Percentiles rank a stretch among this genome's conserved stretches.
Conservation (phyloP, 169 alveolate genomes). For the Eimeria acervulina region DNA sequence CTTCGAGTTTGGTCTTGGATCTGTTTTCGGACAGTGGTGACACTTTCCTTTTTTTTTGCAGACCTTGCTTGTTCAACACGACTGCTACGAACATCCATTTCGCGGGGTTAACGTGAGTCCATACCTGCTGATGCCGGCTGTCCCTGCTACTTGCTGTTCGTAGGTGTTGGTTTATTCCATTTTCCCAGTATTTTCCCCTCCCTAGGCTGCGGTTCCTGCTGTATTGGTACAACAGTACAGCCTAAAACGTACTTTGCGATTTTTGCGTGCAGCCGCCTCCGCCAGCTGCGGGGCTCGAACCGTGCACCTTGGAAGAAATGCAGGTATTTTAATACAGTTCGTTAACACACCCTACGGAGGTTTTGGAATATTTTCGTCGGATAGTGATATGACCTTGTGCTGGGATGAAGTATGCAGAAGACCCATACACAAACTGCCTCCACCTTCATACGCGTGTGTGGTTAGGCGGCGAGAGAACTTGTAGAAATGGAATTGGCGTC, state of each 20-base stretch:
- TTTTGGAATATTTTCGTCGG: not conserved
- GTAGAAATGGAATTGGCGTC: constrained; percentile 46
- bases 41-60: not conserved
- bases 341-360: not conserved
- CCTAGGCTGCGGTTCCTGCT: not conserved
- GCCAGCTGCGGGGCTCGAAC: constrained; percentile 61
- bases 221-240: not conserved
- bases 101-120: constrained; percentile 70
- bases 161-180: not conserved
- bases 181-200: not conserved
- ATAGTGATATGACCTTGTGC: not conserved
- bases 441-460: not conserved
- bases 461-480: constrained; percentile 67
- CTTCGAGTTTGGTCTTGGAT: not conserved
- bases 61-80: constrained; percentile 74
- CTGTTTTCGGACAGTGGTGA: not conserved
- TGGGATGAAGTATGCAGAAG: not conserved
- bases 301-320: constrained; percentile 76
- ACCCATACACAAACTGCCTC: not conserved
- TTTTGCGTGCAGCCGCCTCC: constrained; percentile 71
- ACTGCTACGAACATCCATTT: constrained; percentile 67
- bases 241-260: not conserved
- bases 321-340: constrained; percentile 25
- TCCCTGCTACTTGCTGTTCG: not conserved
- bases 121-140: not conserved